Percentiles rank a stretch among this genome's conserved stretches.
Evolutionary conservation across 2,329 filamentous ascomycete species (phyloP).

Genomic region (Stemphylium vesicarium): DNA sequence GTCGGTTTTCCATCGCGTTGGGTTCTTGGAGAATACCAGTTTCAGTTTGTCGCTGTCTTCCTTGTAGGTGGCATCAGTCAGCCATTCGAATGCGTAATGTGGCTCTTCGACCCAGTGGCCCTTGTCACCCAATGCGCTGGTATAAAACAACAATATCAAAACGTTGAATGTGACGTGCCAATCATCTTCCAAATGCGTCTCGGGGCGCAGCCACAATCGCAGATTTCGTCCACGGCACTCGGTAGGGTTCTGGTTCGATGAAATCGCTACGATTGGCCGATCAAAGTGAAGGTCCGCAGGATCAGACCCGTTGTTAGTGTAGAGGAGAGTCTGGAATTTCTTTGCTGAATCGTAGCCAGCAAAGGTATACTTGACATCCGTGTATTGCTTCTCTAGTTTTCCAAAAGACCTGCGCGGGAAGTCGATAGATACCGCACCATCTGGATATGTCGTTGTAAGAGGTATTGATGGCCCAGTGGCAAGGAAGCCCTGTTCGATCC

Average conservation of each 20-base stretch:
- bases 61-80: conserved; percentile 31
- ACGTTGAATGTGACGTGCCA: conserved; percentile 26
- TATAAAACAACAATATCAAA: conserved; percentile 39
- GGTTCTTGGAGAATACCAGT: conserved; percentile 39
- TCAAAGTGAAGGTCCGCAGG: conserved; percentile 37
- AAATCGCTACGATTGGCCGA: conserved; percentile 30
- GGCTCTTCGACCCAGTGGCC: conserved; percentile 46
- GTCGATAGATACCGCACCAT: conserved; percentile 39
- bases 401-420: conserved; percentile 39
- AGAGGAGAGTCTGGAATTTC: conserved; percentile 41
- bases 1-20: conserved; percentile 32
- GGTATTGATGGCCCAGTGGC: conserved; percentile 41
- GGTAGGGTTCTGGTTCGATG: conserved; percentile 34
- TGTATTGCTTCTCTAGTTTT: conserved; percentile 32
- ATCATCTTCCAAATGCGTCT: conserved; percentile 22
- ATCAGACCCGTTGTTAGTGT: conserved; percentile 41
- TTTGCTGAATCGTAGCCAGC: conserved; percentile 15
- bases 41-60: conserved; percentile 32
- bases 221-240: conserved; percentile 41
- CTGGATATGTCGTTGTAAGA: conserved; percentile 34
- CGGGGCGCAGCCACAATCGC: conserved; percentile 35
- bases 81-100: conserved; percentile 41
- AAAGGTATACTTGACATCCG: conserved; percentile 41
- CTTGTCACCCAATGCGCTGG: conserved; percentile 35
- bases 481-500: conserved; percentile 39